Base-by-base conservation (phyloP, 164 flowering plant genomes). In the Litsea cubeba region DNA sequence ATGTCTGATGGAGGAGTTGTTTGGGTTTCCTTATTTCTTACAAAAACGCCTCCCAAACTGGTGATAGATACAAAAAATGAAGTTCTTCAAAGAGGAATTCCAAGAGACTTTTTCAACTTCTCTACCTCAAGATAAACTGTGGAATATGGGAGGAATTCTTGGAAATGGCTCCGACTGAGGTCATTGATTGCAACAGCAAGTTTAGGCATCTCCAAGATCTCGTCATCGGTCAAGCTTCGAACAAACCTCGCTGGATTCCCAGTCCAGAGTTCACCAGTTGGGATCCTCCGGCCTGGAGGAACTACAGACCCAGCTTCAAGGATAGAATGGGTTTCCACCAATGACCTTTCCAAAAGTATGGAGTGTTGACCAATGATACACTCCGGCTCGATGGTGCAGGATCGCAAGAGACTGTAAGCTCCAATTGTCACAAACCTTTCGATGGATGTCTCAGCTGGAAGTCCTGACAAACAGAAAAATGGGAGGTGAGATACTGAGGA, bases 231-330 rank as follows among this genome's bases (percentile, higher is more conserved):
- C 77, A 95, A 81, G 30, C 81, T 82, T 81, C 98, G 82, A 23
- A 95, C 89, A 86, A 88, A 93, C 83, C 94, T 88, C 22, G 98
- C 99, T 20, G 99, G 99, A 74, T 95, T 95, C 22, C 98, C 98
- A 69, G 95, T 95, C 98, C 98, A 93, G 14, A 92, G 91, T 77
- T 95, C 98, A 28, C 99, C 97, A 26, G 89, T 84, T 40, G 99
- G 97, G 69, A 95, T 93, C 75, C 98, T 86, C 78, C 99, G 81
- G 15, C 98, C 99, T 23, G 99, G 99, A 40, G 98, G 97, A 72
- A 95, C 83, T 12, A 93, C 96, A 11, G 97, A 90, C 23, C 98
- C 97, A 62, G 98, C 97, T 85, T 93, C 99, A 57, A 95, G 90
- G 75, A 93, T 93, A 0, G 99, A 85, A 46, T 90, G 96, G 69